Conservation (phyloP, 1,284 basidiomycete genomes). For the Kalmanozyma brasiliensis region DNA sequence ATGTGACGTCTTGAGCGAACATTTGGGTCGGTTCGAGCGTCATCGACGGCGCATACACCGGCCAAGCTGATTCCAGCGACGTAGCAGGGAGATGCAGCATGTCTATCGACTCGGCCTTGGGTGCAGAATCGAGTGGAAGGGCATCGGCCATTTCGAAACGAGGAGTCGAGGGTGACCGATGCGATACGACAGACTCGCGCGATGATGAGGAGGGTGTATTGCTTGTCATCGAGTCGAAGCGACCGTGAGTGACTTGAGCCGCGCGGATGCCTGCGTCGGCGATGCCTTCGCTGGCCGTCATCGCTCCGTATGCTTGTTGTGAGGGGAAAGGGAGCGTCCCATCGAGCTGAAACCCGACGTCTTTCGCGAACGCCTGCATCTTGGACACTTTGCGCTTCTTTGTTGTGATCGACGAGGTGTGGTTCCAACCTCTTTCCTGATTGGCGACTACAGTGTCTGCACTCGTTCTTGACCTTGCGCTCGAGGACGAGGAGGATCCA, state of each 20-base stretch:
- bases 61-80: too few species aligned
- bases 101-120: not conserved
- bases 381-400: conserved; percentile 25
- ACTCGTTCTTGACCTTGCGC: too few species aligned
- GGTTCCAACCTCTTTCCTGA: conserved; percentile 9
- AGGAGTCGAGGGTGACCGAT: conserved; percentile 17
- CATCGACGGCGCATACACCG: too few species aligned
- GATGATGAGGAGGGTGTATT: conserved; percentile 8
- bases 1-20: too few species aligned
- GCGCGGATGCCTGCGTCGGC: too few species aligned
- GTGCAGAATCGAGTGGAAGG: too few species aligned
- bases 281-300: too few species aligned
- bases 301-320: too few species aligned
- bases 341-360: conserved; percentile 19
- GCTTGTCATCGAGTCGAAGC: not conserved
- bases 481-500: not conserved
- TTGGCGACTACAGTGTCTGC: too few species aligned
- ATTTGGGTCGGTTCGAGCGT: too few species aligned
- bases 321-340: too few species aligned
- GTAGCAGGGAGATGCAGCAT: not conserved
- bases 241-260: too few species aligned
- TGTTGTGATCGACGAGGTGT: conserved; percentile 21
- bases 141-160: conserved; percentile 2
- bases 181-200: conserved; percentile 10
- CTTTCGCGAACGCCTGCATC: conserved; percentile 24